These are phyloP conservation scores for Aureobasidium namibiae DNA, from an alignment of 2,329 filamentous ascomycete genomes.

Conservation along the genomic window DNA sequence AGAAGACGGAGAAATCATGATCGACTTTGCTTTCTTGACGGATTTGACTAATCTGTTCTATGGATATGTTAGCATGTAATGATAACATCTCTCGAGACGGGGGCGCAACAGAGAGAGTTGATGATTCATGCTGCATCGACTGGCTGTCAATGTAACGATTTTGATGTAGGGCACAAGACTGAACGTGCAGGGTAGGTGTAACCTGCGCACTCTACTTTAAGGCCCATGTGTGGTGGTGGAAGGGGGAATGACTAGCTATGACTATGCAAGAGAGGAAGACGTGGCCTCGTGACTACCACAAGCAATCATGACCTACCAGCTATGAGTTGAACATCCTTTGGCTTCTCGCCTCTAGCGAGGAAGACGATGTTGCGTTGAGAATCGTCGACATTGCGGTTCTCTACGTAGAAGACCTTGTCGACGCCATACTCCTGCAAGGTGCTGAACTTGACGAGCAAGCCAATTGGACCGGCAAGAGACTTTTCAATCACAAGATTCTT, in stretches of 20 bases:
- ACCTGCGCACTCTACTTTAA: conserved; percentile 55
- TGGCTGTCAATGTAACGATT: conserved; percentile 12
- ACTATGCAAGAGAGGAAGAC: not conserved
- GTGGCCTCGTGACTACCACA: conserved; percentile 4
- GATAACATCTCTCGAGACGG: conserved; percentile 18
- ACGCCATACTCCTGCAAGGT: conserved; percentile 95
- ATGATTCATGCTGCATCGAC: conserved; percentile 17
- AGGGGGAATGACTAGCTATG: conserved; percentile 1
- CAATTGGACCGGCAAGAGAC: conserved; percentile 79
- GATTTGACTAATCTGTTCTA: conserved; percentile 85
- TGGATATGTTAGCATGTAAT: conserved; percentile 42
- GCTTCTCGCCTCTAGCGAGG: conserved; percentile 82
- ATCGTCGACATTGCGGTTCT: conserved; percentile 90
- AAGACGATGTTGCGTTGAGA: conserved; percentile 94
- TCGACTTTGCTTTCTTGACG: conserved; percentile 80
- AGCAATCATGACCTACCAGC: conserved; percentile 56
- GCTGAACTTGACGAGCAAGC: conserved; percentile 88
- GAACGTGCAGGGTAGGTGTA: conserved; percentile 44
- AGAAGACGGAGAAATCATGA: conserved; percentile 95
- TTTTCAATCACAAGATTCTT: conserved; percentile 96
- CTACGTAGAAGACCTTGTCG: conserved; percentile 92
- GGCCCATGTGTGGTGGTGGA: conserved; percentile 31
- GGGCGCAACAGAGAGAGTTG: conserved; percentile 13
- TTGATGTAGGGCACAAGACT: conserved; percentile 30
- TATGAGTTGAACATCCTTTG: conserved; percentile 73